phyloP scores from a whole-genome alignment of 2,329 filamentous ascomycete species.

The Colletotrichum nymphaeae region DNA sequence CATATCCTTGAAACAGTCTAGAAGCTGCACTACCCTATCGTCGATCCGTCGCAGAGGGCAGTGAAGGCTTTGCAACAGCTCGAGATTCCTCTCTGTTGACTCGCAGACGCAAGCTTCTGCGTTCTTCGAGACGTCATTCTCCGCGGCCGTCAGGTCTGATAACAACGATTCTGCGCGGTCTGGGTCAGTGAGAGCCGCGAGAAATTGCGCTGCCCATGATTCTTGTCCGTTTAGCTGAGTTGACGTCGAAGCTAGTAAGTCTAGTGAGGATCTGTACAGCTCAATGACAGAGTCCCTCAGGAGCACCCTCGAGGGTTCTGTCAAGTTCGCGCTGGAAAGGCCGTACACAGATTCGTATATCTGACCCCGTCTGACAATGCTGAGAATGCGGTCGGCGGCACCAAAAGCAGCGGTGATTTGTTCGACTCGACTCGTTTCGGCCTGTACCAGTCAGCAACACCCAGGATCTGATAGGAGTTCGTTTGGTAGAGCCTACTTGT shows the following conservation, averaged over 20 bases:
- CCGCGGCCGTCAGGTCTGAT: neutral
- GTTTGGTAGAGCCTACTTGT: neutral
- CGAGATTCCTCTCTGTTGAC: neutral
- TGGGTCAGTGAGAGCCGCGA: neutral
- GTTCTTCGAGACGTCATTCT: neutral
- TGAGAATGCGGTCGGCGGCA: neutral
- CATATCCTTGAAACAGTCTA: neutral
- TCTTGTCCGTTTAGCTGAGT: fast-evolving
- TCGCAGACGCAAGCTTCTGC: neutral
- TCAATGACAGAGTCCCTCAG: neutral
- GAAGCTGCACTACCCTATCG: neutral
- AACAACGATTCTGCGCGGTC: fast-evolving
- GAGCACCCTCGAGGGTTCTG: neutral
- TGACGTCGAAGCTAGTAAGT: neutral
- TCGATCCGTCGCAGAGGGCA: neutral
- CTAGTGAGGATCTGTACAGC: neutral
- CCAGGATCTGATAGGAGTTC: fast-evolving
- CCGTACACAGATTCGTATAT: neutral
- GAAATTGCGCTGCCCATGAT: neutral
- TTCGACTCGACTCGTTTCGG: neutral
- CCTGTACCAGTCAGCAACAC: neutral
- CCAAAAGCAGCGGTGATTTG: neutral
- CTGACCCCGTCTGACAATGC: neutral
- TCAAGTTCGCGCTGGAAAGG: neutral
- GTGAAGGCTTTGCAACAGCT: neutral